Conservation (phyloP, 2,329 filamentous ascomycete genomes). For the Fusarium sp. region DNA sequence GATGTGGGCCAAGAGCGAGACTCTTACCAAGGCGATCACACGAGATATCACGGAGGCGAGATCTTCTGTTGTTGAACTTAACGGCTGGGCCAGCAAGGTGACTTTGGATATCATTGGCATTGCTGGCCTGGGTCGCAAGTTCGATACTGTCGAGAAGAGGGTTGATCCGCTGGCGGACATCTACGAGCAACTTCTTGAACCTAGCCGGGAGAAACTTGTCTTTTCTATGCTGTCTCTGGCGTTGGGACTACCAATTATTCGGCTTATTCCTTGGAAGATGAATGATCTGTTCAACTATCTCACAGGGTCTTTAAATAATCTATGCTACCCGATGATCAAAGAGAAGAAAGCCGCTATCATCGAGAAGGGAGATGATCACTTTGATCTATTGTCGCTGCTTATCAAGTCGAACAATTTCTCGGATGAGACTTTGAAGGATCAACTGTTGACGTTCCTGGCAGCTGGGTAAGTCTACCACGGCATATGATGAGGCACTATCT, state of each 20-base stretch:
- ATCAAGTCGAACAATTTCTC: constrained; percentile 64
- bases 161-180: constrained; percentile 57
- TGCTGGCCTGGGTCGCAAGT: constrained; percentile 66
- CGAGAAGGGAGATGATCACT: constrained; percentile 58
- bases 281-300: constrained; percentile 29
- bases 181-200: constrained; percentile 59
- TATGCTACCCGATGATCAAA: constrained; percentile 48
- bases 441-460: constrained; percentile 66
- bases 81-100: constrained; percentile 62
- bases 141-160: constrained; percentile 56
- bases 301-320: constrained; percentile 14
- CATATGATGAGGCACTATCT: accelerated
- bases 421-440: constrained; percentile 63
- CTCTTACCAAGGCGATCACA: constrained; percentile 54
- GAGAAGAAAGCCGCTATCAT: constrained; percentile 61
- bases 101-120: constrained; percentile 71
- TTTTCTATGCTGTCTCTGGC: constrained; percentile 34
- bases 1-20: constrained; percentile 70
- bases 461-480: constrained; percentile 11
- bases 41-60: constrained; percentile 48
- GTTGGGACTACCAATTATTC: constrained; percentile 12
- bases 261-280: constrained; percentile 38
- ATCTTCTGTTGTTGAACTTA: constrained; percentile 50
- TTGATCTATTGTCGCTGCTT: constrained; percentile 72
- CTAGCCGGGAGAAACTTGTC: constrained; percentile 59